Conservation (phyloP, 2,329 filamentous ascomycete species). For the Hirsutella rhossiliensis region DNA sequence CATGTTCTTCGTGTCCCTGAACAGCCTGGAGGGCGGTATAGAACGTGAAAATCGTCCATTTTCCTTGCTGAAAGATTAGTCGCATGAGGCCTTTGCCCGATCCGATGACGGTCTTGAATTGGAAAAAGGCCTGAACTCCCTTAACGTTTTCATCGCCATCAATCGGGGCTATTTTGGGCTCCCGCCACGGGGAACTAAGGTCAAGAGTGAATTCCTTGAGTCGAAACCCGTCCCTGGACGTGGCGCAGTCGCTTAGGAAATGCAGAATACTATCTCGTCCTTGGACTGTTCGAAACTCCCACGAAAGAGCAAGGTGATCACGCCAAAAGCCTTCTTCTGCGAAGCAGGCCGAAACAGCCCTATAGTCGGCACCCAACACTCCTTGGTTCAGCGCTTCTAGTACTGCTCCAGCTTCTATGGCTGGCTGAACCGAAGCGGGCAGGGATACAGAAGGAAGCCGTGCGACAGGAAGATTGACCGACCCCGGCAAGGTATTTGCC, state of each 20-base stretch:
- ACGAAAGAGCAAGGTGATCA: slow-evolving; percentile 44
- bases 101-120: slow-evolving; percentile 39
- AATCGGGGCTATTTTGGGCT: slow-evolving; percentile 31
- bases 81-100: slow-evolving; percentile 43
- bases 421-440: not conserved
- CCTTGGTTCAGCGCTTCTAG: slow-evolving; percentile 27
- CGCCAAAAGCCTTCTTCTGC: slow-evolving; percentile 40
- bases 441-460: not conserved
- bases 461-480: not conserved
- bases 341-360: slow-evolving; percentile 25
- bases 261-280: slow-evolving; percentile 24
- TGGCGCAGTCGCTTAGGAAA: slow-evolving; percentile 21
- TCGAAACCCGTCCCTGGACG: slow-evolving; percentile 23
- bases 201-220: slow-evolving; percentile 34
- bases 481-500: not conserved
- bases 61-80: slow-evolving; percentile 27
- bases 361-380: slow-evolving; percentile 22
- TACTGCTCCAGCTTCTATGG: slow-evolving; percentile 8
- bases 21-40: slow-evolving; percentile 47
- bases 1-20: slow-evolving; percentile 37
- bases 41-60: slow-evolving; percentile 52
- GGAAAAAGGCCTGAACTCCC: slow-evolving; percentile 46
- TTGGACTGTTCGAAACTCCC: slow-evolving; percentile 42
- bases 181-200: slow-evolving; percentile 26
- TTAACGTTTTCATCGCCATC: slow-evolving; percentile 35